phyloP scores from a whole-genome alignment of 139 green algal genomes.

The Tetraselmis striata region DNA sequence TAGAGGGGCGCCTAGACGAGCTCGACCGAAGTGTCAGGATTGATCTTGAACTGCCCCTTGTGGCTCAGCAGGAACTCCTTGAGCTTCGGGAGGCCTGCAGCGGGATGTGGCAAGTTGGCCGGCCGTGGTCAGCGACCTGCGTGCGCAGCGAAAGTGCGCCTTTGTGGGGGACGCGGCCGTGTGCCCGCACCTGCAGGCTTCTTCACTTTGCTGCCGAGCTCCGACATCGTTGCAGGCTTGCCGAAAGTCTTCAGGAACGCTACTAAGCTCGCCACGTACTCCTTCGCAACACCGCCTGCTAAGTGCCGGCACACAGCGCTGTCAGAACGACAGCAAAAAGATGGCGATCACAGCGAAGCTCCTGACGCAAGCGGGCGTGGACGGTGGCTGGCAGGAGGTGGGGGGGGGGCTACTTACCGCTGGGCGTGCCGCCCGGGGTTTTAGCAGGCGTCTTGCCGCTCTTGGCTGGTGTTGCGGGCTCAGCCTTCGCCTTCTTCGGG shows the following conservation, averaged over 20 bases:
- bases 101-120: no score
- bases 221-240: background rate
- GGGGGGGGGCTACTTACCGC: background rate
- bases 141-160: no score
- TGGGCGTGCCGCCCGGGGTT: background rate
- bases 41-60: background rate
- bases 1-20: background rate
- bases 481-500: background rate
- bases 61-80: background rate
- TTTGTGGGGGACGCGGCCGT: background rate
- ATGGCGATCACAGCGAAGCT: no score
- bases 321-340: no score
- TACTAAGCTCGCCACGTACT: background rate
- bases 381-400: background rate
- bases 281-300: background rate
- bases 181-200: background rate
- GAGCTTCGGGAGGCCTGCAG: background rate
- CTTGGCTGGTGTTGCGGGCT: background rate
- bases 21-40: background rate
- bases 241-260: background rate
- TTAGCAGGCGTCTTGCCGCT: background rate
- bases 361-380: no score
- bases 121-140: no score
- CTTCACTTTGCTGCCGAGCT: background rate
- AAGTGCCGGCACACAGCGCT: no score